Conservation (phyloP, 768 basidiomycete species). For the Russula ochroleuca region DNA sequence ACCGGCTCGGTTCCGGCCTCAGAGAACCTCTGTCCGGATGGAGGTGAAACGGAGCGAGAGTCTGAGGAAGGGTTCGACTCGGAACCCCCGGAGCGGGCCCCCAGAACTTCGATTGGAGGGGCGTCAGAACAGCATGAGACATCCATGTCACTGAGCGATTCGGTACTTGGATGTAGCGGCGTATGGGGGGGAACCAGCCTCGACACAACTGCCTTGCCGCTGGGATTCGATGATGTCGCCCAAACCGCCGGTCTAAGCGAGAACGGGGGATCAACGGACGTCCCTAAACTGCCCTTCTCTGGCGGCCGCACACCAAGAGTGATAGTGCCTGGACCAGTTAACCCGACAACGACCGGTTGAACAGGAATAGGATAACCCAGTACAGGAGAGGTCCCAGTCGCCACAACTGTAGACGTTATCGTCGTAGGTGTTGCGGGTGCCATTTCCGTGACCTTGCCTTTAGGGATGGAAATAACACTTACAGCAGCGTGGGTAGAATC, state of each 20-base stretch:
- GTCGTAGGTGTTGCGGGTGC: background rate
- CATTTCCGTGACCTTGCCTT: background rate
- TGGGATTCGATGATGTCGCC: background rate
- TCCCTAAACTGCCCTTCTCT: background rate
- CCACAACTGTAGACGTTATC: background rate
- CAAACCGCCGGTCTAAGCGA: background rate
- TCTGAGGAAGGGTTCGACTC: background rate
- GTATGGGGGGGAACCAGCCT: background rate
- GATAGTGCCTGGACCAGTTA: background rate
- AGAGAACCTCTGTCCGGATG: background rate
- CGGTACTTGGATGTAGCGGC: background rate
- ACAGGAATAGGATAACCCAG: background rate
- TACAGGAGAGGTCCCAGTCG: background rate
- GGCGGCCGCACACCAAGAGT: background rate
- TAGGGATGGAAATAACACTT: background rate
- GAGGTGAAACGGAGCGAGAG: slow-evolving; percentile 12
- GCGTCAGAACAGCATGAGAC: slow-evolving; percentile 4
- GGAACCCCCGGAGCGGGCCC: background rate
- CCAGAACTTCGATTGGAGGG: slow-evolving; percentile 17
- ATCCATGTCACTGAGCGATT: slow-evolving; percentile 4
- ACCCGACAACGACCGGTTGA: background rate
- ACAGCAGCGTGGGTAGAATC: background rate
- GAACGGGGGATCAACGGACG: background rate
- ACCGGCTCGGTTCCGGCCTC: background rate
- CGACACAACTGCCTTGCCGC: background rate